These are phyloP conservation scores for Colletotrichum falcatum DNA, from an alignment of 2,329 filamentous ascomycete genomes.

Conservation along the genomic window DNA sequence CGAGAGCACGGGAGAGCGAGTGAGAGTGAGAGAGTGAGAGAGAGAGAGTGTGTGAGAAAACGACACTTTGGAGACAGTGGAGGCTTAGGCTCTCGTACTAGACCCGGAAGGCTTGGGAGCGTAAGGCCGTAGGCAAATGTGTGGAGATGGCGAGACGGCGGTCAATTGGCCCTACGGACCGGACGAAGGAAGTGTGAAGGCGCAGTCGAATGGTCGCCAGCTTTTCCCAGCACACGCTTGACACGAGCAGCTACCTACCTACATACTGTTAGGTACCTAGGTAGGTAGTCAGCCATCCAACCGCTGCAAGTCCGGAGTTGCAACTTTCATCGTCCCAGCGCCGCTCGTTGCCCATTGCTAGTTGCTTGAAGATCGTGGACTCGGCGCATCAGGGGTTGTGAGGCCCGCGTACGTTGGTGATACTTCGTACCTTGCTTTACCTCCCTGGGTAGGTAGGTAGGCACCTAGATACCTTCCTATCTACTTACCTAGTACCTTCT, in stretches of 20 bases:
- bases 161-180: not conserved
- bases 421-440: not conserved
- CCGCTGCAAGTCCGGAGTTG: slow-evolving; percentile 20
- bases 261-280: no score
- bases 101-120: slow-evolving; percentile 38
- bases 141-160: slow-evolving; percentile 30
- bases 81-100: slow-evolving; percentile 8
- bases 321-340: slow-evolving; percentile 9
- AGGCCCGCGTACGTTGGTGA: slow-evolving; percentile 1
- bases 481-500: no score
- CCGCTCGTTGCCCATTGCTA: slow-evolving; percentile 7
- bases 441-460: no score
- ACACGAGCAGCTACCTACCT: no score
- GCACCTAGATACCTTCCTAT: not conserved
- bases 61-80: slow-evolving; percentile 35
- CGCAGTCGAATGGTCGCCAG: slow-evolving; percentile 12
- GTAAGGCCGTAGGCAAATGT: slow-evolving; percentile 14
- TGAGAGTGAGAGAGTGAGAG: not conserved
- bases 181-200: not conserved
- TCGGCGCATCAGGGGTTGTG: slow-evolving; percentile 29
- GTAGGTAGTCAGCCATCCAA: not conserved
- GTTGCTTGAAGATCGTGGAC: slow-evolving; percentile 26
- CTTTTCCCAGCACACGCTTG: slow-evolving; percentile 1
- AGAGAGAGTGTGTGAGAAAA: slow-evolving; percentile 6
- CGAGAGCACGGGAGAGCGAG: not conserved